Evolutionary conservation across 1,284 basidiomycete species (phyloP), one percentile per base, ranked within the genome.

Genomic region (Fomitopsis schrenkii): DNA sequence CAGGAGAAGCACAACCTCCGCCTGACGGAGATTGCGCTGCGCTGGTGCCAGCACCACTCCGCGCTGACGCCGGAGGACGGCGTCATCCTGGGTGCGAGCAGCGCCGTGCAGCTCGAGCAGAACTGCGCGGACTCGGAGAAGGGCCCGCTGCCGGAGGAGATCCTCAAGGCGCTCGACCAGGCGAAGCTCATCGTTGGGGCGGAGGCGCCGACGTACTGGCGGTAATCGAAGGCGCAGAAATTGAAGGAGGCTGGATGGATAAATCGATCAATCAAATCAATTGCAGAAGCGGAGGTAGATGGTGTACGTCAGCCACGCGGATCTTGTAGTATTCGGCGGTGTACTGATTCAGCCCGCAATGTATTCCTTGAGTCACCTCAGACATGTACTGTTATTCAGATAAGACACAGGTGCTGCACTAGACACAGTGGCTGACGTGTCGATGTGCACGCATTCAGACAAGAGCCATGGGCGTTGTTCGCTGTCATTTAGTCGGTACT

Each of bases 131-230:
- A 75, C 63, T 74, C 72, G 60, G 80, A 81, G 70, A 79, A 80
- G 65, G 83, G 82, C 0, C 81, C 83, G 14, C 70, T 84, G 17
- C 79, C 82, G 0, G 73, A 81, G 50, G 80, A 81, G 22, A 78
- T 86, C 17, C 69, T 83, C 26, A 69, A 79, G 56, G 77, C 77
- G 50, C 71, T 86, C n/a, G 80, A 85, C 61, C 76, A 82, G 64
- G 83, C 83, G 6, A 79, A 78, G 69, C 68, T 66, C 57, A 73
- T 80, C 19, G 80, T 83, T 3, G 78, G 77, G 19, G 74, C 75
- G 4, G 70, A 75, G 52, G 74, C 75, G 17, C 81, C 83, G 0
- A 67, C 71, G 28, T 86, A 85, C 70, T 85, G 81, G 81, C 79
- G 80, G 44, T 82, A 64, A 74, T 35, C 14, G 10, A 6, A 5